phyloP scores from a whole-genome alignment of 1,284 basidiomycete genomes.

The Fomitiporia mediterranea region DNA sequence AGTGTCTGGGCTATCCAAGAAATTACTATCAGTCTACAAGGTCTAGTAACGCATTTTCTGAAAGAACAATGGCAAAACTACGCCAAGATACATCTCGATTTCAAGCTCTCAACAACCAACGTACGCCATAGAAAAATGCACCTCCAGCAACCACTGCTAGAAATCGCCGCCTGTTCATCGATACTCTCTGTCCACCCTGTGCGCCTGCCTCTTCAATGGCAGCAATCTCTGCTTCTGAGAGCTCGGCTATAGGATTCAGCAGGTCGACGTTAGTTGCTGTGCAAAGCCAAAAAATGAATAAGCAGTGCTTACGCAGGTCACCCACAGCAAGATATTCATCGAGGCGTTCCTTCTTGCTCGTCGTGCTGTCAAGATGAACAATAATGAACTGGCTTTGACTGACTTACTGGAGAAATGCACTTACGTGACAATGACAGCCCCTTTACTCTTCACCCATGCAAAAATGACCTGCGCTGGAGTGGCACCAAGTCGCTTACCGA shows the following conservation, averaged over 20 bases:
- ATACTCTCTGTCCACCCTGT: conserved; percentile 21
- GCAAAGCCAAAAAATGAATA: not conserved
- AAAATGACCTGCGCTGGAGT: conserved; percentile 71
- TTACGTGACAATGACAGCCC: conserved; percentile 62
- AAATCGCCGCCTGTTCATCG: not conserved
- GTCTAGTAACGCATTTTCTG: not conserved
- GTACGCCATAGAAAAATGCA: not conserved
- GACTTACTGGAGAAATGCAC: conserved; percentile 24
- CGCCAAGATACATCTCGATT: not conserved
- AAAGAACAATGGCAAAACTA: too few relatives aligned
- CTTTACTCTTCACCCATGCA: conserved; percentile 63
- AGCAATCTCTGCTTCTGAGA: conserved; percentile 37
- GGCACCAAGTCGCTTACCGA: conserved; percentile 52
- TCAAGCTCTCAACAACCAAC: not conserved
- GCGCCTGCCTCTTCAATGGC: conserved; percentile 41
- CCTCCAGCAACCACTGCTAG: not conserved
- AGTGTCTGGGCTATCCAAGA: too few relatives aligned
- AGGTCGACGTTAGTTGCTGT: not conserved
- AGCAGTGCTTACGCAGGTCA: conserved; percentile 36
- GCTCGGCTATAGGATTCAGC: conserved; percentile 24
- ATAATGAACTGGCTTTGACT: conserved; percentile 1
- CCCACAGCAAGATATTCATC: conserved; percentile 52
- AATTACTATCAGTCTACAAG: not conserved
- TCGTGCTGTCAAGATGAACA: conserved; percentile 35
- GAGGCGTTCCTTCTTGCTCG: conserved; percentile 48